A percentile compares a stretch with the other conserved stretches of the same genome.
Conservation (phyloP, 1,139 yeast genomes). For the Taphrina confusa region DNA sequence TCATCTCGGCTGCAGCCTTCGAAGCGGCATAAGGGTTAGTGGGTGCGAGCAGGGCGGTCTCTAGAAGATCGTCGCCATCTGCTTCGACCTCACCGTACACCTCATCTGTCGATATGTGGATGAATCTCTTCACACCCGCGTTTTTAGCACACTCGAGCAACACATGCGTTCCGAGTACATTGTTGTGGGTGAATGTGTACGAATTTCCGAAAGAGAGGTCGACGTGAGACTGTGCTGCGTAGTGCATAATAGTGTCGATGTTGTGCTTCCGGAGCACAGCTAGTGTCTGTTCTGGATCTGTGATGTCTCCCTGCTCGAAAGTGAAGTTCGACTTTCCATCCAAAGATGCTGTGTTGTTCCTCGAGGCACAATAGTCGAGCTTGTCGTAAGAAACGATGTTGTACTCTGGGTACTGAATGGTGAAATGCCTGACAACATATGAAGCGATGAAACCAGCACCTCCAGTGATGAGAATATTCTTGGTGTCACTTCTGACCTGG, state of each 20-base stretch:
- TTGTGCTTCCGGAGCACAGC: slow-evolving; percentile 42
- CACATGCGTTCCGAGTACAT: slow-evolving; percentile 56
- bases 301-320: slow-evolving; percentile 51
- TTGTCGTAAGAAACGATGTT: slow-evolving; percentile 56
- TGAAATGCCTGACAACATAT: slow-evolving; percentile 52
- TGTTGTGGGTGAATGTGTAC: slow-evolving; percentile 52
- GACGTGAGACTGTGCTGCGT: slow-evolving; percentile 64
- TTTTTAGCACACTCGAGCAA: slow-evolving; percentile 53
- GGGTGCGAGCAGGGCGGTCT: slow-evolving; percentile 52
- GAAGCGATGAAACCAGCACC: slow-evolving; percentile 65
- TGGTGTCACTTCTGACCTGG: slow-evolving; percentile 22
- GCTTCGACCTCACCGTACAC: slow-evolving; percentile 55
- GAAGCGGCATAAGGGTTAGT: slow-evolving; percentile 65
- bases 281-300: slow-evolving; percentile 43
- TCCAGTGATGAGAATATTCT: slow-evolving; percentile 55
- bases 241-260: slow-evolving; percentile 52
- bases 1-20: slow-evolving; percentile 60
- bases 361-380: slow-evolving; percentile 48
- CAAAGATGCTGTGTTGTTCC: slow-evolving; percentile 44
- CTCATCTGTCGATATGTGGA: slow-evolving; percentile 65
- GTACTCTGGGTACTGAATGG: slow-evolving; percentile 49
- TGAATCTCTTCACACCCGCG: slow-evolving; percentile 44
- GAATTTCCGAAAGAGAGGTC: slow-evolving; percentile 53
- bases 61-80: slow-evolving; percentile 46
- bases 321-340: slow-evolving; percentile 43